Evolutionary conservation across 2,329 filamentous ascomycete species (phyloP), one percentile per base, ranked within the genome.

Genomic region (Claviceps sorghi): DNA sequence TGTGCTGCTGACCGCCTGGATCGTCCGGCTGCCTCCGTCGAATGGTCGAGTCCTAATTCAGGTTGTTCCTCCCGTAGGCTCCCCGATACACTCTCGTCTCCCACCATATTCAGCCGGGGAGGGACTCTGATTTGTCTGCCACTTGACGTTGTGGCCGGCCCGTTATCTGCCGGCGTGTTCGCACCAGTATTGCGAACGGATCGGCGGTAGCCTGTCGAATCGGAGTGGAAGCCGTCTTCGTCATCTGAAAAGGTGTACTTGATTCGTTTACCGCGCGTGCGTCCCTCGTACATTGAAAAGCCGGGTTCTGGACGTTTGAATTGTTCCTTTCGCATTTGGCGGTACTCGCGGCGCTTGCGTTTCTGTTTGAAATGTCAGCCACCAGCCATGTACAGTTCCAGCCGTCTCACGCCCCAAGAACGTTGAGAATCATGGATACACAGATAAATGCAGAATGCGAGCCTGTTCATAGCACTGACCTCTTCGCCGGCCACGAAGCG

Each of bases 211-310:
- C 53, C 54, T 10, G 78, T 77, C 38, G 82, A 83, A 62, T 83
- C 79, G n/a, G 79, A 79, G 52, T 74, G 78, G 50, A 81, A 80
- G 17, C 83, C 80, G 38, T 84, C 84, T 58, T 94, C 88, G 26
- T 94, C 88, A 50, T 96, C 90, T 0, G 89, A 94, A 64, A 87
- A 98, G 0, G 88, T 98, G 64, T 98, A 98, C 67, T 90, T 94
- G 70, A 95, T 86, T 55, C 91, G 86, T 73, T 98, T 97, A 53
- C 93, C 93, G 54, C 93, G 82, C 5, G 94, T 98, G 51, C 93
- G 87, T 49, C 93, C 93, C 71, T 98, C 93, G 66, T 98, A 98
- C 53, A 95, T 74, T 1, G 90, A 96, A 64, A 91, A 94, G 4
- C 89, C 89, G 10, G 86, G 84, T 60, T 95, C 90, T 6, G 89